phyloP scores from a whole-genome alignment of 2,329 filamentous ascomycete genomes.

The Hypoxylon sp. region DNA sequence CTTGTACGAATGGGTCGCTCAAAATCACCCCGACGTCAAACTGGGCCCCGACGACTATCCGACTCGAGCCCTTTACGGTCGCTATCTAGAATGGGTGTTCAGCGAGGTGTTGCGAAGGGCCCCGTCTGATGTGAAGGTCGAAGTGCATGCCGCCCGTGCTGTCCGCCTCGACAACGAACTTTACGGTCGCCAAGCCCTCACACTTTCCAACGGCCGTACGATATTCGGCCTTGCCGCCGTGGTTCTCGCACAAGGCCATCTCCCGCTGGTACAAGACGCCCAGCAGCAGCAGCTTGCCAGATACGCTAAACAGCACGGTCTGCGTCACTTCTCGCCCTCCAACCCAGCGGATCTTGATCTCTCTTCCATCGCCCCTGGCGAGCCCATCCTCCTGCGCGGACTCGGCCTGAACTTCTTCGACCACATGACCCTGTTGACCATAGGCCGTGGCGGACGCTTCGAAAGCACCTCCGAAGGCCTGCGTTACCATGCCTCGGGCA shows the following conservation, averaged over 20 bases:
- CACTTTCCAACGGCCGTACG: slow-evolving; percentile 22
- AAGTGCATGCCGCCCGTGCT: slow-evolving; percentile 26
- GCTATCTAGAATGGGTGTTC: slow-evolving; percentile 37
- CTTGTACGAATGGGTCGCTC: slow-evolving; percentile 22
- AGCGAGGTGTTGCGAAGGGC: slow-evolving; percentile 15
- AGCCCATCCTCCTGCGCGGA: slow-evolving; percentile 34
- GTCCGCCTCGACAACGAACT: slow-evolving; percentile 22
- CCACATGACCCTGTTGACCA: slow-evolving; percentile 39
- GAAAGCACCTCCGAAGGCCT: background rate
- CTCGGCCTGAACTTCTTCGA: slow-evolving; percentile 42
- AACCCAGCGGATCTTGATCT: slow-evolving; percentile 39
- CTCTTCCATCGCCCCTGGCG: slow-evolving; percentile 15
- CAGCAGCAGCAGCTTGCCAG: slow-evolving; percentile 17
- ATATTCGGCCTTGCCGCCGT: slow-evolving; percentile 32
- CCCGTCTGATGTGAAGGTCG: slow-evolving; percentile 17
- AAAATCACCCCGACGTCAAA: background rate
- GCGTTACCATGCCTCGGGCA: slow-evolving; percentile 28
- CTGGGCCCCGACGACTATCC: slow-evolving; percentile 35
- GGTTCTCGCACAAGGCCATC: slow-evolving; percentile 39
- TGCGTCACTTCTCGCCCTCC: slow-evolving; percentile 29
- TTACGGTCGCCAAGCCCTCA: slow-evolving; percentile 32
- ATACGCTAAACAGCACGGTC: slow-evolving; percentile 24
- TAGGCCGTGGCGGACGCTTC: slow-evolving; percentile 39
- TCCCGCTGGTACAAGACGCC: background rate
- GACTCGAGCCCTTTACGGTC: slow-evolving; percentile 32